These are phyloP conservation scores for Mariannaea elegans DNA, from an alignment of 2,329 filamentous ascomycete genomes.

Conservation along the genomic window DNA sequence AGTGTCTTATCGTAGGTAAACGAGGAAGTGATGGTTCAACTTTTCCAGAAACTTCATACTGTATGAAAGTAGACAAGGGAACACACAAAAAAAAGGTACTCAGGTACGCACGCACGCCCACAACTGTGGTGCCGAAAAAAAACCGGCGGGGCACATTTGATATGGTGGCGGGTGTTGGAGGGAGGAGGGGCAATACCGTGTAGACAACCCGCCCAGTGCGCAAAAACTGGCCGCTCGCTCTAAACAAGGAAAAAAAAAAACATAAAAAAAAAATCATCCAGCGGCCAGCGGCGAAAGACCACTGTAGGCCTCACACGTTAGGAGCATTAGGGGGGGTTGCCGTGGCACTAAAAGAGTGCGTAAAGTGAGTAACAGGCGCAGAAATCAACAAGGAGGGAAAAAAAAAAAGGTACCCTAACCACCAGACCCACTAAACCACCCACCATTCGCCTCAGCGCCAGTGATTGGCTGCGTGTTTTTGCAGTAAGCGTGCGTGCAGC, in stretches of 20 bases:
- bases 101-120: background rate
- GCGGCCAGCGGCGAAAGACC: background rate
- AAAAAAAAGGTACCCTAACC: constrained; percentile 41
- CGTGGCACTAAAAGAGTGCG: constrained; percentile 1
- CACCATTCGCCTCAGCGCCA: constrained; percentile 14
- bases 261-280: background rate
- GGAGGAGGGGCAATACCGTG: constrained; percentile 16
- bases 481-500: constrained; percentile 43
- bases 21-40: too few species aligned
- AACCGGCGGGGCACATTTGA: constrained; percentile 14
- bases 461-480: constrained; percentile 38
- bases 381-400: background rate
- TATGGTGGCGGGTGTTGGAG: constrained; percentile 13
- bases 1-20: background rate
- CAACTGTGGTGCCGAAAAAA: constrained; percentile 6
- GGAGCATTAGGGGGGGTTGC: constrained; percentile 1
- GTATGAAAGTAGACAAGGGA: background rate
- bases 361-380: background rate
- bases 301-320: background rate
- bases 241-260: background rate
- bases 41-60: too few species aligned
- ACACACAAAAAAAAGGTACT: background rate
- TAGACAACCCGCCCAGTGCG: background rate
- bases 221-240: background rate
- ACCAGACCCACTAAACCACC: constrained; percentile 30